Conservation (phyloP, 371 early-diverging fungal genomes). For the Caulochytrium protostelioides region DNA sequence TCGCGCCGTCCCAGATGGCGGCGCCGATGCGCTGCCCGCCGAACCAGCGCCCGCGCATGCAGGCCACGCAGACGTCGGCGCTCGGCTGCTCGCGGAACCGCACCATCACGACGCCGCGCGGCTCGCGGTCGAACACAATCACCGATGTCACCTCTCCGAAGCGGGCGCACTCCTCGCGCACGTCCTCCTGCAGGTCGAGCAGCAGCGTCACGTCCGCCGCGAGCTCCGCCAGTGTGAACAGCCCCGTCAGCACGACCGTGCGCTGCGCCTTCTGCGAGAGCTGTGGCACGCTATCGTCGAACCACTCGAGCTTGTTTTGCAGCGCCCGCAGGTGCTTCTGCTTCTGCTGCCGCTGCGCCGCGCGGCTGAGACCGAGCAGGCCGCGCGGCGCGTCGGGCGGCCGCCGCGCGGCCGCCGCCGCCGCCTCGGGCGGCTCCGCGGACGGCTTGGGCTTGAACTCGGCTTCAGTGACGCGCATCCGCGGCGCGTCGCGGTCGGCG, state of each 20-base stretch:
- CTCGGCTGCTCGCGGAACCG: not conserved
- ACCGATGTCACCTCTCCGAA: conserved; percentile 82
- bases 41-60: not conserved
- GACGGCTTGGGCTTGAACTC: conserved; percentile 37
- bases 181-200: conserved; percentile 78
- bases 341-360: conserved; percentile 33
- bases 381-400: conserved; percentile 30
- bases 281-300: conserved; percentile 52
- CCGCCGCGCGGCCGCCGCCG: conserved; percentile 4
- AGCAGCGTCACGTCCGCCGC: conserved; percentile 67
- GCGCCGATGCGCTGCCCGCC: not conserved
- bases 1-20: not conserved
- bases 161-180: conserved; percentile 76
- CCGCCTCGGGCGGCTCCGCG: conserved; percentile 13
- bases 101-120: not conserved
- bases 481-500: too few species aligned
- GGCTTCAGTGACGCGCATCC: conserved; percentile 20
- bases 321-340: conserved; percentile 52
- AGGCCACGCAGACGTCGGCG: not conserved
- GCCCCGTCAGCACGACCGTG: conserved; percentile 76
- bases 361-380: too few species aligned
- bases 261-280: conserved; percentile 44
- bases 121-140: conserved; percentile 38
- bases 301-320: conserved; percentile 78
- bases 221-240: conserved; percentile 74